Conservation (phyloP, 2,329 filamentous ascomycete species). For the Diaporthe amygdali region DNA sequence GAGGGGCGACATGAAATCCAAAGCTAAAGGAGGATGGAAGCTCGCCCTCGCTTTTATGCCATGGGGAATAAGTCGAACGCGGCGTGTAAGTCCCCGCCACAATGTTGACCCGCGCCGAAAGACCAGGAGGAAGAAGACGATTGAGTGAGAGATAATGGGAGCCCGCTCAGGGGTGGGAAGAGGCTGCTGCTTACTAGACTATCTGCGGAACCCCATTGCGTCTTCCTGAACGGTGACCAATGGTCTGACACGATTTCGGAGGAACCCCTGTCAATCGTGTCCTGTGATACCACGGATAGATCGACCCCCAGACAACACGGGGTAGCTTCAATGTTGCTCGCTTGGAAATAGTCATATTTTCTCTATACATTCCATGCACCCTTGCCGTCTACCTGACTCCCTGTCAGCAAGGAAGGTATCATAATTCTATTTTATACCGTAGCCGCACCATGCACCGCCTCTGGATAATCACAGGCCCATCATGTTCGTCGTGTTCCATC, state of each 20-base stretch:
- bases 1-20: not conserved
- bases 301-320: not conserved
- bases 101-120: slow-evolving; percentile 3
- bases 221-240: slow-evolving; percentile 9
- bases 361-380: not conserved
- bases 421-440: slow-evolving; percentile 11
- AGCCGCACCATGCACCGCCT: not conserved
- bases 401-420: slow-evolving; percentile 24
- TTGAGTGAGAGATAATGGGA: not conserved
- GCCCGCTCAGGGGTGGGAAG: not conserved
- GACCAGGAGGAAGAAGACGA: not conserved
- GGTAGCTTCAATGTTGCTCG: not conserved
- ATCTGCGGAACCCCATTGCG: not conserved
- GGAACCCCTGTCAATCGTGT: not conserved
- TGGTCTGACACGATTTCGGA: slow-evolving; percentile 17
- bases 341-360: not conserved
- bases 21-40: not conserved
- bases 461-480: slow-evolving; percentile 12
- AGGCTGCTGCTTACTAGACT: not conserved
- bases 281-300: not conserved
- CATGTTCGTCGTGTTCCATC: slow-evolving; percentile 25
- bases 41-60: not conserved
- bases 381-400: slow-evolving; percentile 17
- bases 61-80: not conserved
- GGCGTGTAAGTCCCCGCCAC: not conserved